Evolutionary conservation across 768 basidiomycete genomes (phyloP).

Genomic region (Brasilioporus rufonigricans): DNA sequence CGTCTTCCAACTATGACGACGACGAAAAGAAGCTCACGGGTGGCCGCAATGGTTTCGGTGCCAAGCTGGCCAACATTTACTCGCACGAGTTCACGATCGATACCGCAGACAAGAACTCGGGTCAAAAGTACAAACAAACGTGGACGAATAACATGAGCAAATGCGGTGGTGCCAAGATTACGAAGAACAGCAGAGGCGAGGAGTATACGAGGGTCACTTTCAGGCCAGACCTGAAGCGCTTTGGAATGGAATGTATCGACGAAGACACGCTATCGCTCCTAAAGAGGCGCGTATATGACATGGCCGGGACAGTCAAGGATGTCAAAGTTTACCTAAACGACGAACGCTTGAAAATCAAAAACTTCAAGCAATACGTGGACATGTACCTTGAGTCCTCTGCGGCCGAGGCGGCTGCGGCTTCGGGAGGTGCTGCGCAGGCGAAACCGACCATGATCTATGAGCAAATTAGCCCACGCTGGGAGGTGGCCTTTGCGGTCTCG

Average conservation of each 20-base stretch:
- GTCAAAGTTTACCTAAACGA: constrained; percentile 94
- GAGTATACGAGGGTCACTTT: constrained; percentile 94
- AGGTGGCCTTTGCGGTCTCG: constrained; percentile 91
- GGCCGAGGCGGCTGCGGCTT: constrained; percentile 61
- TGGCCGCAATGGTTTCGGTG: constrained; percentile 97
- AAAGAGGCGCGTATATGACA: constrained; percentile 92
- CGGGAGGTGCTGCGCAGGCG: constrained; percentile 73
- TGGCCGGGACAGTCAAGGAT: constrained; percentile 93
- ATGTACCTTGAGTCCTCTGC: constrained; percentile 83
- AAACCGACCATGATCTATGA: constrained; percentile 87
- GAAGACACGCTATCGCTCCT: constrained; percentile 87
- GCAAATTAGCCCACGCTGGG: constrained; percentile 80
- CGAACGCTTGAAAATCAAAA: constrained; percentile 87
- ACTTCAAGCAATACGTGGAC: constrained; percentile 96
- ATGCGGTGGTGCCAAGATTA: constrained; percentile 89
- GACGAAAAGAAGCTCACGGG: constrained; percentile 98
- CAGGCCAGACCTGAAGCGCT: constrained; percentile 86
- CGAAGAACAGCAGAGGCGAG: constrained; percentile 81
- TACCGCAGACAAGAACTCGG: constrained; percentile 83
- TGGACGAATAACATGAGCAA: constrained; percentile 93
- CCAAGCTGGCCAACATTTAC: constrained; percentile 98
- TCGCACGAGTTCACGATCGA: constrained; percentile 95
- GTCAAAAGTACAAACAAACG: constrained; percentile 92
- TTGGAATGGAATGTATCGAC: constrained; percentile 90
- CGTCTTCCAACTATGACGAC: constrained; percentile 97